Conservation (phyloP, 345 rosid genomes). For the Hibiscus trionum region DNA sequence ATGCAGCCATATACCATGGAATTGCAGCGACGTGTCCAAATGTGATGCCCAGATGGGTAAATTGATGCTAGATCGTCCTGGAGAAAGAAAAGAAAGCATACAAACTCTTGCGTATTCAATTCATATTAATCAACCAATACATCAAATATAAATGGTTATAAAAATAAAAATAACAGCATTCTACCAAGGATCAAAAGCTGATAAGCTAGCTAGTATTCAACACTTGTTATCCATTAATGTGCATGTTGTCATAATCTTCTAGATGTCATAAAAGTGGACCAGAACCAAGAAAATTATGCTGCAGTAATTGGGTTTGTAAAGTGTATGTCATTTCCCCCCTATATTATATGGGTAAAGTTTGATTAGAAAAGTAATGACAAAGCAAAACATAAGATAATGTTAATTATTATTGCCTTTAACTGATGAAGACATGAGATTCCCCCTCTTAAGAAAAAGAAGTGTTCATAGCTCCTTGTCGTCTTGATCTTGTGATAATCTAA, state of each 20-base stretch:
- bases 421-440: background rate
- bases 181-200: background rate
- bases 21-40: background rate
- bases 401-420: background rate
- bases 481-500: background rate
- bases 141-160: background rate
- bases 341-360: background rate
- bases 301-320: background rate
- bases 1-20: background rate
- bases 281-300: background rate
- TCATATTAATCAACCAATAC: no score
- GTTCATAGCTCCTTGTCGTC: background rate
- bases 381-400: background rate
- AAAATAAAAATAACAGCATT: background rate
- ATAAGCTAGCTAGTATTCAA: background rate
- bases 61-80: background rate
- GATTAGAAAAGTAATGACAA: background rate
- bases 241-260: slow-evolving; percentile 14
- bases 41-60: background rate
- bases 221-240: background rate
- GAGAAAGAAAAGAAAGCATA: background rate
- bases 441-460: background rate
- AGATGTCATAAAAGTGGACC: background rate
- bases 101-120: no score
- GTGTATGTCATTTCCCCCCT: background rate